Percentiles rank a stretch among this genome's conserved stretches.
Evolutionary conservation across 148 eudicot species (phyloP).

Genomic region (Fagopyrum esculentum): DNA sequence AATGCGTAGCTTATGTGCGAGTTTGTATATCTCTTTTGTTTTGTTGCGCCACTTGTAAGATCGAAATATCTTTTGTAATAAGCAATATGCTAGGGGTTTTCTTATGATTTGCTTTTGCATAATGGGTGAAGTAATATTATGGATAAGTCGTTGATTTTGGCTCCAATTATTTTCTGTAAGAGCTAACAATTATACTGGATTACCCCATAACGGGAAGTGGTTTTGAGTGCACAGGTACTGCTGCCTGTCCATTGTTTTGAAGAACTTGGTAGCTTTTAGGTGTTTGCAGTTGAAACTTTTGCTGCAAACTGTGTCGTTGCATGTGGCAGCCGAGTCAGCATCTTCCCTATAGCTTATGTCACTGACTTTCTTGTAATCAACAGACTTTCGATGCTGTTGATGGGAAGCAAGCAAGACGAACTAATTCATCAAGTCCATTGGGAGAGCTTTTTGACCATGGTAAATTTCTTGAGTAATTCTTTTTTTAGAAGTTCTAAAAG

Average conservation of each 20-base stretch:
- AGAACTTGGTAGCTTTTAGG: neutral
- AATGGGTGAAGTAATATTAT: neutral
- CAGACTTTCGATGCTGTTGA: constrained; percentile 99
- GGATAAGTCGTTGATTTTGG: neutral
- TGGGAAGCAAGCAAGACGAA: constrained; percentile 99
- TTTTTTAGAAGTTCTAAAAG: constrained; percentile 6
- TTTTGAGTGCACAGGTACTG: neutral
- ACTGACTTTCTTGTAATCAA: constrained; percentile 4
- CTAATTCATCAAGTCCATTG: constrained; percentile 95
- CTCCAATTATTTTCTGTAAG: neutral
- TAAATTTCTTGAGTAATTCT: constrained; percentile 18
- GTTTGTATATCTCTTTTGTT: neutral
- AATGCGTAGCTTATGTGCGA: neutral
- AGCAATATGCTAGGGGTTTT: neutral
- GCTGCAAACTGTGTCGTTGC: constrained; percentile 12
- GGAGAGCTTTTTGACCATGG: constrained; percentile 99
- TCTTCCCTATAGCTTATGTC: neutral
- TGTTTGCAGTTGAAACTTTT: constrained; percentile 7
- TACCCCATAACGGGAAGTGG: neutral
- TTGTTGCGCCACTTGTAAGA: neutral
- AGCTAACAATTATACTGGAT: neutral
- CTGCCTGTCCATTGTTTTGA: neutral
- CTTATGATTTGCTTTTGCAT: neutral
- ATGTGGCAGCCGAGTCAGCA: neutral
- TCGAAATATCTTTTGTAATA: neutral